These are phyloP conservation scores for Cladosporium colombiae DNA, from an alignment of 2,329 filamentous ascomycete species.

Conservation along the genomic window DNA sequence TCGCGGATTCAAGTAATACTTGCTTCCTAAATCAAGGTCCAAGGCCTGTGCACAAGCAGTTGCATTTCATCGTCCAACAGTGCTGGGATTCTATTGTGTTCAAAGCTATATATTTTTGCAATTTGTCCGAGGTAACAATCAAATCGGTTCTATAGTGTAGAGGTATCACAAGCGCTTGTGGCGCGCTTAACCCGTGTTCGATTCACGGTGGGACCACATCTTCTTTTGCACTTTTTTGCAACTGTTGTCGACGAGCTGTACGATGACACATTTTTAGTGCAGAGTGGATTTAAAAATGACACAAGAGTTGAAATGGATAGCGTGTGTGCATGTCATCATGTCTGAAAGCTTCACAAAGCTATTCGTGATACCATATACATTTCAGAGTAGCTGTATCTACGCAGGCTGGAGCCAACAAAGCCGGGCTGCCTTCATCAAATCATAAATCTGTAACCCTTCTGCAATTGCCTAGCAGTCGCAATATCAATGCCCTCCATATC, in stretches of 20 bases:
- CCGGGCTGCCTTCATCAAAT: slow-evolving; percentile 28
- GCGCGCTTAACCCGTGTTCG: slow-evolving; percentile 14
- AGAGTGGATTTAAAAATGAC: background rate
- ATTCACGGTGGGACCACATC: slow-evolving; percentile 8
- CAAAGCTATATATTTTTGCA: background rate
- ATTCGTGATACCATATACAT: background rate
- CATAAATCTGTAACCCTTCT: slow-evolving; percentile 58
- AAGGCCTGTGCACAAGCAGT: no score
- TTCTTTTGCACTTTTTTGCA: background rate
- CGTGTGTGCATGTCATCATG: background rate
- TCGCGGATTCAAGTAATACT: no score
- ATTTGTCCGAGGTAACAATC: background rate
- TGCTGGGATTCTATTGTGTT: no score
- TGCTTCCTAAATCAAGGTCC: no score
- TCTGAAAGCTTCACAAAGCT: background rate
- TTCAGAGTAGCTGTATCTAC: background rate
- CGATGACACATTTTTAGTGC: background rate
- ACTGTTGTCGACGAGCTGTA: background rate
- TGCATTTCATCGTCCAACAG: no score
- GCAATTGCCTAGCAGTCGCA: slow-evolving; percentile 51
- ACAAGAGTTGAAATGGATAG: background rate
- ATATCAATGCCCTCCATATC: slow-evolving; percentile 55
- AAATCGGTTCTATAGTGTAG: slow-evolving; percentile 4
- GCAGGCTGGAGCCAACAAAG: background rate
- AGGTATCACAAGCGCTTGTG: slow-evolving; percentile 12